Evolutionary conservation across 805 yeast species (phyloP), one percentile per base, ranked within the genome.

Genomic region (Nakazawaea pomicola): DNA sequence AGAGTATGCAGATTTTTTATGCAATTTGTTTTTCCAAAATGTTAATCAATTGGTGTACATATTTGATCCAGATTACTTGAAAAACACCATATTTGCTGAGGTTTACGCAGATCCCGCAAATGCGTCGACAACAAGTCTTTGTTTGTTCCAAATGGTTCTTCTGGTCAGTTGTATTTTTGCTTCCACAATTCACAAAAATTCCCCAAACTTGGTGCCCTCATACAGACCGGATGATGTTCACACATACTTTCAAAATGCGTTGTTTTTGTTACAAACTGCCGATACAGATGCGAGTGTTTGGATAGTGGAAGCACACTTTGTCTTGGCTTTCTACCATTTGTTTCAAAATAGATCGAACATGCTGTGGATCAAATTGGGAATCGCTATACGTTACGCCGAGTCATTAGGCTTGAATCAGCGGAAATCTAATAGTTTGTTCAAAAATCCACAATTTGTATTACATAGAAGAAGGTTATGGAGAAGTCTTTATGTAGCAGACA

Each of bases 341-440:
- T 52, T 58, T 23, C 57, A 57, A n/a, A 63, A 70, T 8, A 62
- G 61, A 36, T 58, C 68, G 42, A 60, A 60, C 35, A 55, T 67
- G 0, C 67, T 74, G 4, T 71, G 75, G 75, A 54, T 68, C 11
- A 61, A 60, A 46, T 47, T 70, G 18, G 72, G 73, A 7, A 45
- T 49, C 15, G 67, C 72, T 1, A 66, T 70, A n/a, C 53, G 68
- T 20, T 55, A 61, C 47, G 73, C 72, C 0, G 70, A 65, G 49
- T 55, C 70, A 0, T 49, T 69, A 38, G 76, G 75, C 0, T 45
- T 68, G 27, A 65, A 68, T 46, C 50, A 70, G 37, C 60, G 51
- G 40, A 58, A 46, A 29, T 61, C 67, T 31, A 68, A 68, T 47
- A 68, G 65, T 38, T 55, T 58, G 1, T 58, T 58, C 45, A 49